Conservation (phyloP, 1,284 basidiomycete species). For the Cryptococcus hybrid region DNA sequence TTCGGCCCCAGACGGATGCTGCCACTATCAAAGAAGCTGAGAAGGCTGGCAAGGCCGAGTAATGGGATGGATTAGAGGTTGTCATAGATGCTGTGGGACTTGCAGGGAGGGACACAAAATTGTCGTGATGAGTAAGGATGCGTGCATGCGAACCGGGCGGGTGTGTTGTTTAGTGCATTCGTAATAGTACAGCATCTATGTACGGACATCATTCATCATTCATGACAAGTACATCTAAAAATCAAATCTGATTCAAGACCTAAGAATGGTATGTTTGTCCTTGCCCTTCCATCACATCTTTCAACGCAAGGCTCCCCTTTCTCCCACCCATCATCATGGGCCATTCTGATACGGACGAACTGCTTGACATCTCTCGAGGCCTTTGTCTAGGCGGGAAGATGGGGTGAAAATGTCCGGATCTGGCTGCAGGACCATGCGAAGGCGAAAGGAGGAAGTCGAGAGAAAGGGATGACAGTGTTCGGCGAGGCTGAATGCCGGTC, state of each 20-base stretch:
- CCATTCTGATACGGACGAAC: slow-evolving; percentile 1
- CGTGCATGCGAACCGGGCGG: neutral
- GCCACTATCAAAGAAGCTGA: slow-evolving; percentile 84
- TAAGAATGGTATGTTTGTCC: too few relatives aligned
- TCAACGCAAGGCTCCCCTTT: slow-evolving; percentile 17
- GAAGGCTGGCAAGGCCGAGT: slow-evolving; percentile 63
- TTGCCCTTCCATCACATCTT: neutral
- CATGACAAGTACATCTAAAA: too few relatives aligned
- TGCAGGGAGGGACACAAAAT: neutral
- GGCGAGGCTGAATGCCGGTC: neutral
- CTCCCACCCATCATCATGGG: slow-evolving; percentile 10
- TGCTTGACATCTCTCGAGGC: slow-evolving; percentile 16
- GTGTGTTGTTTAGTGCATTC: neutral
- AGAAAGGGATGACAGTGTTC: slow-evolving; percentile 12
- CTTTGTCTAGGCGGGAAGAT: slow-evolving; percentile 2
- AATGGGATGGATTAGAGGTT: slow-evolving; percentile 1
- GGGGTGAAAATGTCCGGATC: slow-evolving; percentile 12
- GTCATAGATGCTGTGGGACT: neutral
- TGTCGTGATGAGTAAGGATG: neutral
- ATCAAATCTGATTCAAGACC: too few relatives aligned
- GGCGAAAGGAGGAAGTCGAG: slow-evolving; percentile 5
- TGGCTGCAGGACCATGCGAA: neutral
- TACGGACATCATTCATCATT: too few relatives aligned
- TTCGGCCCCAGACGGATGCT: slow-evolving; percentile 70
- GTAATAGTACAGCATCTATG: too few relatives aligned